Conservation (phyloP, 768 basidiomycete genomes). For the Lentinula sp. region DNA sequence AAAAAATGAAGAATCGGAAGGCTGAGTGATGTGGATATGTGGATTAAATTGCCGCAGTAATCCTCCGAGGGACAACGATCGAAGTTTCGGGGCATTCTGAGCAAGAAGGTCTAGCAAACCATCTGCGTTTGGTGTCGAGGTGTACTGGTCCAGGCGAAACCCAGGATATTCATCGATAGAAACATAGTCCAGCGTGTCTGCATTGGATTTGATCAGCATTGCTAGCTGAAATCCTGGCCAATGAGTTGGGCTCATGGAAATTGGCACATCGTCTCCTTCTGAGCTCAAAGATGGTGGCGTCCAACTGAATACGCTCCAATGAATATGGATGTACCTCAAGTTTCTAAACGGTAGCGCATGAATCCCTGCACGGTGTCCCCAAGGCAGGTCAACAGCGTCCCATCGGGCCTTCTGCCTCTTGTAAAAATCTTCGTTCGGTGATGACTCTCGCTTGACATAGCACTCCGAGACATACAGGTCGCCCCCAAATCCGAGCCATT, state of each 20-base stretch:
- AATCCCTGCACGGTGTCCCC: not conserved
- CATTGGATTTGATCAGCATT: not conserved
- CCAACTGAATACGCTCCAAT: conserved; percentile 3
- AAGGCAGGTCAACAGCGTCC: not conserved
- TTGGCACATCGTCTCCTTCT: no score
- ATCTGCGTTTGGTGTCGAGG: not conserved
- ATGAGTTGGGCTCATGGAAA: no score
- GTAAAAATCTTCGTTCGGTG: not conserved
- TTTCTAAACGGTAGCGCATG: not conserved
- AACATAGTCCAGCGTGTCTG: not conserved
- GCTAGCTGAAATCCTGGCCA: not conserved
- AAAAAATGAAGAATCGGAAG: not conserved
- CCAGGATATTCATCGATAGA: conserved; percentile 4
- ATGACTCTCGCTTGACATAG: not conserved
- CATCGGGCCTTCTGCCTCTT: not conserved
- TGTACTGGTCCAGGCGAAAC: not conserved
- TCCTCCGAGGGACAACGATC: not conserved
- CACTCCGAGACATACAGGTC: not conserved
- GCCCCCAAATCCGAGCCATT: not conserved
- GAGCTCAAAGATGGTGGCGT: not conserved
- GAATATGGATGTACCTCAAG: not conserved
- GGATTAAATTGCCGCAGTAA: not conserved
- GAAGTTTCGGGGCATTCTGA: not conserved
- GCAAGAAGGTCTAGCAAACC: not conserved
- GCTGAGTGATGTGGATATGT: not conserved